Evolutionary conservation across 2,329 filamentous ascomycete genomes (phyloP), one percentile per base, ranked within the genome.

Genomic region (Xylariaceae sp.): DNA sequence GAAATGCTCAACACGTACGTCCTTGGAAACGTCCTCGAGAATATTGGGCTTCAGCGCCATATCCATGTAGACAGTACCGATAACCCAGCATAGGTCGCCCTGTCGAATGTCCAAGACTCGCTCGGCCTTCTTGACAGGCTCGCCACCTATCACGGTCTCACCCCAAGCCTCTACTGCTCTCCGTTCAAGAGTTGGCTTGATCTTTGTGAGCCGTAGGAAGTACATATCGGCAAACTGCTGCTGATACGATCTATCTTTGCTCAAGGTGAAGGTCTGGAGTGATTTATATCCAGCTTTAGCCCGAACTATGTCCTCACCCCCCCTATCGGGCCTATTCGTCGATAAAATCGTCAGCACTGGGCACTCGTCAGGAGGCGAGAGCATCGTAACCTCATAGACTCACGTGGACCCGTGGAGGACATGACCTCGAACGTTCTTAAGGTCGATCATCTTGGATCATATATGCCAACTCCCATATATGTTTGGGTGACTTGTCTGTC

Each of bases 191-290:
- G 84, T 82, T 8, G 92, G 89, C 75, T 93, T 97, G 73, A 99
- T 84, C 75, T 89, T 89, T 44, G 90, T 86, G 23, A 99, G 82
- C 10, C 94, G 89, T 67, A 97, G 74, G 72, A 97, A 99, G 80
- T 99, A 99, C 85, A 97, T 93, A 75, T 99, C 94, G 63, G 89
- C 90, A 82, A 90, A 99, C 76, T 99, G 94, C 73, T 97, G 94
- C 73, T 92, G 82, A 73, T 97, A 99, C 57, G 92, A 88, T 62
- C 82, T 82, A 60, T 82, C 78, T 68, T 82, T 87, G 23, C 89
- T 82, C 8, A 97, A 83, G 53, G 78, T 78, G 74, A 92, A 97
- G 6, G 87, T 88, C 57, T 85, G 77, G 34, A 95, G 80, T 0
- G 93, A 86, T 58, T 85, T 87, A 78, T 97, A 97, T 57, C 72